Base-by-base conservation (phyloP, 148 eudicot genomes). In the Fagopyrum homotropicum region DNA sequence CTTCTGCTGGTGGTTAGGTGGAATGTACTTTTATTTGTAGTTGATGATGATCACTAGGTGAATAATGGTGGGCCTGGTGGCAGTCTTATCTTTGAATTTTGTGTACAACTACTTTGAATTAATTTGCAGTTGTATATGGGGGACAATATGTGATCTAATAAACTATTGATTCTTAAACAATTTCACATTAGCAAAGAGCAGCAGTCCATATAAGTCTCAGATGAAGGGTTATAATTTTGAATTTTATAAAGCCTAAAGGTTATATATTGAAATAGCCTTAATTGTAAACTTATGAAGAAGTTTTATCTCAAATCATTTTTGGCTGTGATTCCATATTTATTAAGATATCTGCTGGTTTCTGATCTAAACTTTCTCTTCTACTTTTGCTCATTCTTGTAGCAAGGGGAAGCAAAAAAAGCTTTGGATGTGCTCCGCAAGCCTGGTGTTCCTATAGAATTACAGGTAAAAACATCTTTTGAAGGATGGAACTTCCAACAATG, bases 371-470 rank as follows among this genome's bases (percentile, higher is more conserved):
- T 40, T 40, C 4, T 66, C 12, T 30, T 3, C 4, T 75, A 35
- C 51, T 57, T 56, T 46, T 75, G 55, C 70, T 78, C 61, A 45
- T 69, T 49, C 69, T 29, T 74, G 68, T 79, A 95, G 99, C 99
- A 90, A 88, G 99, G 97, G 79, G 99, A 95, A 85, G 99, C 96
- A 57, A 95, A 90, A 87, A 95, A 88, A 86, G 97, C 97, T 45
- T 79, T 95, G 83, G 89, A 89, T 81, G 96, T 90, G 76, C 91
- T 95, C 84, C 93, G 86, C 78, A 95, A 92, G 81, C 90, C 94
- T 75, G 85, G 87, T 76, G 92, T 95, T 79, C 84, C 89, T 29
- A 71, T 85, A 77, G 92, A 86, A 63, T 87, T 95, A 79, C 99
- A 95, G 96, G 99, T 92, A 84, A 59, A 30, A 43, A 51, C 75